Percentiles rank a stretch among this genome's conserved stretches.
phyloP scores from a whole-genome alignment of 495 filamentous ascomycete species.

The Articulospora tetracladia region DNA sequence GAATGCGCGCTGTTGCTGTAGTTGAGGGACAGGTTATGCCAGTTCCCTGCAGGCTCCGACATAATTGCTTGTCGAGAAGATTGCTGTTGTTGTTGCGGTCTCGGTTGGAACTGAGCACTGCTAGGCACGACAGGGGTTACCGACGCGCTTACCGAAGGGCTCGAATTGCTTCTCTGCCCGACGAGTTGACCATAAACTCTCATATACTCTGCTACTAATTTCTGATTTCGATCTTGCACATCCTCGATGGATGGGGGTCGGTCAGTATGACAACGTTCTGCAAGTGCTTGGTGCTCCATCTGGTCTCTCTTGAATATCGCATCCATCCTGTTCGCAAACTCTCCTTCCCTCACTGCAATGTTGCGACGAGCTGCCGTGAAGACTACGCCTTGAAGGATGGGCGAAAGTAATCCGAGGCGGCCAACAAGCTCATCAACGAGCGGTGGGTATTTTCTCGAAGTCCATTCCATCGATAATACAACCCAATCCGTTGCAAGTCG shows the following conservation, averaged over 20 bases:
- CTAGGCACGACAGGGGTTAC: constrained; percentile 7
- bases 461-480: constrained; percentile 29
- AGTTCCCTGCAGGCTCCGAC: constrained; percentile 8
- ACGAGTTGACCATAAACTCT: constrained; percentile 3
- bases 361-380: constrained; percentile 50
- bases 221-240: constrained; percentile 22
- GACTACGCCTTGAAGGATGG: constrained; percentile 52
- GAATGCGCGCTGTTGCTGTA: constrained; percentile 5
- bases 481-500: constrained; percentile 31
- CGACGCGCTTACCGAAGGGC: background rate
- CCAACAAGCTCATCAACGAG: constrained; percentile 55
- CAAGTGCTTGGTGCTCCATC: constrained; percentile 25
- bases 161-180: constrained; percentile 1
- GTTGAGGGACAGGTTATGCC: constrained; percentile 2
- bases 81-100: background rate
- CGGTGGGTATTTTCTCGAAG: constrained; percentile 47
- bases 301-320: constrained; percentile 34
- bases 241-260: constrained; percentile 30
- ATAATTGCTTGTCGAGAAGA: background rate
- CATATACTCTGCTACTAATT: constrained; percentile 13
- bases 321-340: constrained; percentile 29
- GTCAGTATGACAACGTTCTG: constrained; percentile 17
- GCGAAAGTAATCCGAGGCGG: constrained; percentile 47
- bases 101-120: constrained; percentile 1
- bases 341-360: constrained; percentile 26